Conservation (phyloP, 129 eudicot species). For the Logfia minima region DNA sequence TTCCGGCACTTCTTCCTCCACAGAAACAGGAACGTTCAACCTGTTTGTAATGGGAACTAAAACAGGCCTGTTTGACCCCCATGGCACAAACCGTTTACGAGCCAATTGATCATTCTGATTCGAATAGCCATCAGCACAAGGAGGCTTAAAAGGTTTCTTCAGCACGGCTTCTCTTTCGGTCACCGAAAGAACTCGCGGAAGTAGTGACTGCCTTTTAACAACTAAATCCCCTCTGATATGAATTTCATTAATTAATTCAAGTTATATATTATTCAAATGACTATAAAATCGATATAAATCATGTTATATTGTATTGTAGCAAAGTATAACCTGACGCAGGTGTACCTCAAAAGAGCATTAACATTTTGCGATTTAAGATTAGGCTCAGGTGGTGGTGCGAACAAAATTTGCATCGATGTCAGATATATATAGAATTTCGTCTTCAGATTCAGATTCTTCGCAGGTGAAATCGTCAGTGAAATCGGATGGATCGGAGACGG, state of each 20-base stretch:
- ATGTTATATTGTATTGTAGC: background rate
- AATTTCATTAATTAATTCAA: background rate
- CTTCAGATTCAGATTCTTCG: constrained; percentile 44
- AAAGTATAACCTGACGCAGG: background rate
- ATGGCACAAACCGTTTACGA: constrained; percentile 92
- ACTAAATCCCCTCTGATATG: constrained; percentile 69
- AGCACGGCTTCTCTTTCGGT: constrained; percentile 67
- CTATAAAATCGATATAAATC: background rate
- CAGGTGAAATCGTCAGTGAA: constrained; percentile 52
- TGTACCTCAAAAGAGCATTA: constrained; percentile 78
- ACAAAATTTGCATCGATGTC: constrained; percentile 27
- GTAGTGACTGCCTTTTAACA: constrained; percentile 78
- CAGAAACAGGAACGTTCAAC: constrained; percentile 36
- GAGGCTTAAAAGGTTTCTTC: constrained; percentile 91
- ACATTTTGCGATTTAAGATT: constrained; percentile 64
- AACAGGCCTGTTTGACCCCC: constrained; percentile 79
- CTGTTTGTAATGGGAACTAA: constrained; percentile 52
- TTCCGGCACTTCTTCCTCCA: constrained; percentile 53
- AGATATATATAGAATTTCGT: constrained; percentile 22
- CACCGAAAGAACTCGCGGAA: constrained; percentile 88
- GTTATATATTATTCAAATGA: background rate
- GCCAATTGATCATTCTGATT: constrained; percentile 58
- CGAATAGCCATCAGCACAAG: constrained; percentile 60
- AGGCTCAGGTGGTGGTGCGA: constrained; percentile 26
- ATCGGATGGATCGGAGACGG: constrained; percentile 54